Evolutionary conservation across 495 filamentous ascomycete genomes (phyloP), one percentile per base, ranked within the genome.

Genomic region (Saxophila tyrrhenica): DNA sequence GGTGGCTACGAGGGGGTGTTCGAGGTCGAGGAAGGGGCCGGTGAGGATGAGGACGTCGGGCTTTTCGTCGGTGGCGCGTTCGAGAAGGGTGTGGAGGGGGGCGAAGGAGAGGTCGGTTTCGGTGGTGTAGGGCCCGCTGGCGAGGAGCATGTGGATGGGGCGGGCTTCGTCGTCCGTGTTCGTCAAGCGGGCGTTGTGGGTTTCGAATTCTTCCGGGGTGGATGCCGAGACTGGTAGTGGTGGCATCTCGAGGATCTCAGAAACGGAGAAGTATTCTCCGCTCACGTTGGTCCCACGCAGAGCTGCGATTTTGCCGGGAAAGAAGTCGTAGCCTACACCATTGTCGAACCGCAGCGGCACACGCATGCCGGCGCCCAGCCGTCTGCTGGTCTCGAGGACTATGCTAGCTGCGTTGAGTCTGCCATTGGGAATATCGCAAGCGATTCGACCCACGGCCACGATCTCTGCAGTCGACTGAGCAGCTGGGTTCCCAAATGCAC

Each of bases 231-330:
- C 75, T 9, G 80, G 80, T 13, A 94, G 70, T 1, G 85, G 70
- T 5, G 92, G 91, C 10, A 88, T 66, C 1, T 80, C 72, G 3
- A 97, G 74, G 11, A 91, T 69, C 60, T 95, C 82, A 22, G 76
- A 80, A 41, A 94, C 87, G 0, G 80, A 77, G 58, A 98, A 95
- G 54, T 86, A 84, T 21, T 83, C 77, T 3, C 91, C 91, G 16
- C 85, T 86, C 5, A 88, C 82, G 63, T 97, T 97, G 62, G 84
- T 85, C 9, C 92, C 92, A 38, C 76, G 75, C 16, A 95, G 70
- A 9, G 90, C 92, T 19, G 94, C 85, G 46, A 96, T 94, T 64
- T 96, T 88, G 17, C 92, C 92, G 0, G 91, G 90, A 68, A 98
- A 95, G 74, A 97, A 89, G 57, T 88, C 85, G 69, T 82, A 86